A percentile compares a stretch with the other conserved stretches of the same genome.
Evolutionary conservation across 2,329 filamentous ascomycete species (phyloP).

Genomic region (Xylariaceae sp.): DNA sequence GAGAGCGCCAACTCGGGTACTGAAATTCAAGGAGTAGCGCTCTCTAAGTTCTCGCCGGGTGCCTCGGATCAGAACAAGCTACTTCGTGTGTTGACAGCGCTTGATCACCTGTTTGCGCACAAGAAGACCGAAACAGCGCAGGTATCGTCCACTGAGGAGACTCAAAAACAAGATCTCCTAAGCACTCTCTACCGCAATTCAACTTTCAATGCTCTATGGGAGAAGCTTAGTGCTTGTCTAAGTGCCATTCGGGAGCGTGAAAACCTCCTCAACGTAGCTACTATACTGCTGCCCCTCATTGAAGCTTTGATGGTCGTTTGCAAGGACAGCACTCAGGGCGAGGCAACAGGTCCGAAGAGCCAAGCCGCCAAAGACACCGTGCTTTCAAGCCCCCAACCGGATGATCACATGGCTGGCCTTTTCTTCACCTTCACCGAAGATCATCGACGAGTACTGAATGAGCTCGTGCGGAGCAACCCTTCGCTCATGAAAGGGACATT

Average conservation of each 20-base stretch:
- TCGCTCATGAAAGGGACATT: constrained; percentile 99
- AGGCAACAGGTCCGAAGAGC: constrained; percentile 49
- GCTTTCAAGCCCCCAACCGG: constrained; percentile 72
- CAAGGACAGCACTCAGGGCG: constrained; percentile 88
- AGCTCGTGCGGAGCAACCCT: constrained; percentile 93
- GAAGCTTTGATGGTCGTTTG: constrained; percentile 98
- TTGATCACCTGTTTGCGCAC: constrained; percentile 93
- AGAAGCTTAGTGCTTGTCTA: constrained; percentile 84
- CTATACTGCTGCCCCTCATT: constrained; percentile 88
- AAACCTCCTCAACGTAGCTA: constrained; percentile 95
- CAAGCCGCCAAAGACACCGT: constrained; percentile 63
- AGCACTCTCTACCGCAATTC: constrained; percentile 85
- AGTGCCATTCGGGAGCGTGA: constrained; percentile 85
- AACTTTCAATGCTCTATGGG: constrained; percentile 89
- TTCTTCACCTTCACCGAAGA: constrained; percentile 99
- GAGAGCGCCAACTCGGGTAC: constrained; percentile 82
- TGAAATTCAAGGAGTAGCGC: constrained; percentile 89
- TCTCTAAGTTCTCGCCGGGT: constrained; percentile 92
- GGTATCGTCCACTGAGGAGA: constrained; percentile 50
- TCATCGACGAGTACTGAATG: constrained; percentile 95
- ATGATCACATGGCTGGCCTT: constrained; percentile 78
- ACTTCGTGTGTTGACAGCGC: constrained; percentile 83
- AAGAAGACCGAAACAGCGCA: constrained; percentile 49
- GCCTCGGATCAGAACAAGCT: constrained; percentile 97
- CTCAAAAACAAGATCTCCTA: constrained; percentile 78